Base-by-base conservation (phyloP, 176 grass and related monocot genomes). In the Typha latifolia region DNA sequence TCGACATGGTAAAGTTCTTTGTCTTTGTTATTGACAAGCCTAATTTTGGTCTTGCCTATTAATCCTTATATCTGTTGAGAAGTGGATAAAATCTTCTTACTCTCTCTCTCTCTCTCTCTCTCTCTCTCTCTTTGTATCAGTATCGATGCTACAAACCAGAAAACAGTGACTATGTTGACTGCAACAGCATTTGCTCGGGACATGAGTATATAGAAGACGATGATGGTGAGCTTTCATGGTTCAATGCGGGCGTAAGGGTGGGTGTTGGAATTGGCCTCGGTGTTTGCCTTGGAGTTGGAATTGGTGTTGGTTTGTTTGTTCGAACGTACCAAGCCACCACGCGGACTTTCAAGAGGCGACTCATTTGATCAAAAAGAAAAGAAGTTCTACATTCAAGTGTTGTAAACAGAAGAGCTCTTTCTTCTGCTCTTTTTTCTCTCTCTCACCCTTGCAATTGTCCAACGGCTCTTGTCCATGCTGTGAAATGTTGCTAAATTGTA, bases 161-260 rank as follows among this genome's bases (percentile, higher is more conserved):
- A 61, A 77, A 53, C 16, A 78, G 89, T 62, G 49, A 71, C 31
- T 83, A 89, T 52, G 77, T 77, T 43, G 83, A 92, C 73, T 79
- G 84, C 70, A 86, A 77, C 62, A 75, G 66, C 66, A 53, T 87
- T 47, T 84, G 85, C 53, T 73, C 76, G 61, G 76, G 76, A 68
- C 53, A 69, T 49, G 94, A 90, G 49, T 83, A 83, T 75, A 15
- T 86, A 63, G 93, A 97, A 32, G 88, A 83, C 0, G 90, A 97
- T 72, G 93, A 90, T 12, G 83, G 85, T 69, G 85, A 91, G n/a
- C 85, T 97, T 63, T 90, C 93, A 74, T 92, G 93, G 93, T 97
- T 97, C 77, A 92, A 92, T 78, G 85, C 88, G 3, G 93, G 93
- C n/a, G 93, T 92, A 16, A 78, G 81, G 13, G 93, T 92, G 18